These are phyloP conservation scores for Suillus hirtellus DNA, from an alignment of 768 basidiomycete species.

Conservation along the genomic window DNA sequence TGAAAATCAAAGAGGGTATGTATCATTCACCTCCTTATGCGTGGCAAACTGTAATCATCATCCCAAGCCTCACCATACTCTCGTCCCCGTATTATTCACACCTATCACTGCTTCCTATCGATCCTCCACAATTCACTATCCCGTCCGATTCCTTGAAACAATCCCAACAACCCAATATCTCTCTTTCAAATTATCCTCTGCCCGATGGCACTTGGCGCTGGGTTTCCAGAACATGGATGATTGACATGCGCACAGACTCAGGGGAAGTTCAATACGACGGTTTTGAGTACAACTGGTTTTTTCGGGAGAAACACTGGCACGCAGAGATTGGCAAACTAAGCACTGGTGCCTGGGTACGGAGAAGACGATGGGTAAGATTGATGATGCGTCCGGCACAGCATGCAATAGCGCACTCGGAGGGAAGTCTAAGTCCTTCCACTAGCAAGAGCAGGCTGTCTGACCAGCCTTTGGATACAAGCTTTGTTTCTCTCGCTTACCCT, in stretches of 20 bases:
- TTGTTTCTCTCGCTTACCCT: slow-evolving; percentile 33
- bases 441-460: slow-evolving; percentile 11
- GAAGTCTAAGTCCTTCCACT: slow-evolving; percentile 15
- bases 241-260: slow-evolving; percentile 79
- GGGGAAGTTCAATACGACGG: slow-evolving; percentile 81
- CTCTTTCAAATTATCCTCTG: slow-evolving; percentile 64
- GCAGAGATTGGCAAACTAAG: slow-evolving; percentile 58
- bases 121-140: slow-evolving; percentile 73
- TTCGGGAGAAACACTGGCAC: slow-evolving; percentile 67
- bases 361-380: slow-evolving; percentile 80
- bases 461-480: slow-evolving; percentile 22
- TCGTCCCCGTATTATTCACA: slow-evolving; percentile 73
- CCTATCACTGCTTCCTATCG: slow-evolving; percentile 65
- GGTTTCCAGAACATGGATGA: slow-evolving; percentile 82
- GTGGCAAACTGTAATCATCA: slow-evolving; percentile 11
- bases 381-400: slow-evolving; percentile 69
- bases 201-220: slow-evolving; percentile 82
- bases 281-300: slow-evolving; percentile 84
- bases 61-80: slow-evolving; percentile 61
- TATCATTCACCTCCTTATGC: slow-evolving; percentile 13
- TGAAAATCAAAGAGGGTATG: slow-evolving; percentile 82
- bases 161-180: slow-evolving; percentile 52
- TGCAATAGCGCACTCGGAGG: slow-evolving; percentile 11
- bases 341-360: slow-evolving; percentile 72
- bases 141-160: slow-evolving; percentile 43